A percentile compares a stretch with the other conserved stretches of the same genome.
Conservation (phyloP, 176 grass and related monocot species). For the Eragrostis nindensis region DNA sequence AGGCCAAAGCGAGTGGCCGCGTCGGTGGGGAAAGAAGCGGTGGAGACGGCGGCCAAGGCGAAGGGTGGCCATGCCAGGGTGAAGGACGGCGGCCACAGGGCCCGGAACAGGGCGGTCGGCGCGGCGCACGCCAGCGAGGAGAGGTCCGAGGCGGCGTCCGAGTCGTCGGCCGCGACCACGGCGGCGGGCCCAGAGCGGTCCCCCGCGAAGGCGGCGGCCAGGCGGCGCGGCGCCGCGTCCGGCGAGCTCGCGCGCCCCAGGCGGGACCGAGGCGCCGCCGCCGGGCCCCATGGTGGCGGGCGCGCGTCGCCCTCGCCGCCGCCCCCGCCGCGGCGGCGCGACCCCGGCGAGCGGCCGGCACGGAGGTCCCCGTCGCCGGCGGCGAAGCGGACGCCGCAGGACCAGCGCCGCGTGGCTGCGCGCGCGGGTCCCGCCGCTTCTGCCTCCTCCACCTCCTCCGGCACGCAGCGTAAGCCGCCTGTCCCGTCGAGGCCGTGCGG, state of each 20-base stretch:
- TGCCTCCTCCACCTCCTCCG: background rate
- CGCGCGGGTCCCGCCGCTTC: background rate
- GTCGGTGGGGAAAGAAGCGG: slow-evolving; percentile 24
- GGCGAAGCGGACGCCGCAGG: slow-evolving; percentile 51
- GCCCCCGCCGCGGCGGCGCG: slow-evolving; percentile 41
- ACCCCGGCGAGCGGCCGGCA: slow-evolving; percentile 47
- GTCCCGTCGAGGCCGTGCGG: slow-evolving; percentile 31
- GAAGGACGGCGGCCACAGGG: slow-evolving; percentile 8
- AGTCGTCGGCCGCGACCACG: slow-evolving; percentile 50
- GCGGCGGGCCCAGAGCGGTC: slow-evolving; percentile 44
- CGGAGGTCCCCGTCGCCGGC: slow-evolving; percentile 70
- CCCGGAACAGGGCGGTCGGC: background rate
- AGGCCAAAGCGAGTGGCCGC: slow-evolving; percentile 33
- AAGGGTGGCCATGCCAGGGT: slow-evolving; percentile 33
- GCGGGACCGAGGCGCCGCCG: slow-evolving; percentile 22
- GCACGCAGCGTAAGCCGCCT: slow-evolving; percentile 20
- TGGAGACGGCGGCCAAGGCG: slow-evolving; percentile 2
- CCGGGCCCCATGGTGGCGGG: slow-evolving; percentile 9
- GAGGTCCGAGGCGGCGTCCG: slow-evolving; percentile 50
- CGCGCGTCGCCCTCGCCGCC: slow-evolving; percentile 62
- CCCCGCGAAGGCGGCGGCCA: slow-evolving; percentile 51
- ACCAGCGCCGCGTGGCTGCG: slow-evolving; percentile 29
- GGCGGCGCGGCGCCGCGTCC: slow-evolving; percentile 36
- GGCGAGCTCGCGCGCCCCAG: slow-evolving; percentile 46
- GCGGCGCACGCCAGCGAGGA: slow-evolving; percentile 7